Evolutionary conservation across 768 basidiomycete genomes (phyloP).

Genomic region (Podaxis sp.): DNA sequence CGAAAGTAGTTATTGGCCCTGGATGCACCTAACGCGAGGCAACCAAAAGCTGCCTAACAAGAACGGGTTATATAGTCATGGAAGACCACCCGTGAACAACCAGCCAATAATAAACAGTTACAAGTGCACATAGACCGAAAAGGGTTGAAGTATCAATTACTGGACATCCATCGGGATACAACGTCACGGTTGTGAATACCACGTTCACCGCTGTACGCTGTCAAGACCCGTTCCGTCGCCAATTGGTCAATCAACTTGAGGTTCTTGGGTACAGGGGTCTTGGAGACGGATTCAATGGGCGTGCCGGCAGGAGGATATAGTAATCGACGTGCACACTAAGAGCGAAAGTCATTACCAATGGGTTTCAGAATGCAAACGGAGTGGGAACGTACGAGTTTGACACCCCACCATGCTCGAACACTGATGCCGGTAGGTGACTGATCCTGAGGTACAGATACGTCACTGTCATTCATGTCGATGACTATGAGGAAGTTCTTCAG

Average conservation of each 20-base stretch:
- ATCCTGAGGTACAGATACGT: slow-evolving; percentile 39
- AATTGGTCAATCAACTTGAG: slow-evolving; percentile 64
- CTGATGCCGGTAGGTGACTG: slow-evolving; percentile 52
- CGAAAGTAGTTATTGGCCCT: too few species aligned
- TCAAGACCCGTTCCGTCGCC: slow-evolving; percentile 67
- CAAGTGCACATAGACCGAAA: not conserved
- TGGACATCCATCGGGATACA: slow-evolving; percentile 44
- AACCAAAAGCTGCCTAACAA: too few species aligned
- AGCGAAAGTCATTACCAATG: not conserved
- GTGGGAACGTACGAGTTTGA: slow-evolving; percentile 64
- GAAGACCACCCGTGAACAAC: not conserved
- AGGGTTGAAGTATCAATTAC: slow-evolving; percentile 16
- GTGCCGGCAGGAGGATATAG: slow-evolving; percentile 32
- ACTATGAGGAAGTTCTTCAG: slow-evolving; percentile 77
- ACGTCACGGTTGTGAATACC: slow-evolving; percentile 40
- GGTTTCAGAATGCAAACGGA: not conserved
- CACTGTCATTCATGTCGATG: slow-evolving; percentile 73
- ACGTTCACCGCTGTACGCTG: slow-evolving; percentile 53
- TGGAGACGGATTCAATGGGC: slow-evolving; percentile 50
- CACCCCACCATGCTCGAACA: slow-evolving; percentile 79
- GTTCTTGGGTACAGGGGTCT: slow-evolving; percentile 56
- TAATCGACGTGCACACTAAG: slow-evolving; percentile 61
- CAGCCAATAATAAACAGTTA: not conserved
- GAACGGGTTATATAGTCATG: not conserved
- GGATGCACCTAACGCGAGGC: too few species aligned